These are phyloP conservation scores for Mycena indigotica DNA, from an alignment of 768 basidiomycete genomes.

Conservation along the genomic window DNA sequence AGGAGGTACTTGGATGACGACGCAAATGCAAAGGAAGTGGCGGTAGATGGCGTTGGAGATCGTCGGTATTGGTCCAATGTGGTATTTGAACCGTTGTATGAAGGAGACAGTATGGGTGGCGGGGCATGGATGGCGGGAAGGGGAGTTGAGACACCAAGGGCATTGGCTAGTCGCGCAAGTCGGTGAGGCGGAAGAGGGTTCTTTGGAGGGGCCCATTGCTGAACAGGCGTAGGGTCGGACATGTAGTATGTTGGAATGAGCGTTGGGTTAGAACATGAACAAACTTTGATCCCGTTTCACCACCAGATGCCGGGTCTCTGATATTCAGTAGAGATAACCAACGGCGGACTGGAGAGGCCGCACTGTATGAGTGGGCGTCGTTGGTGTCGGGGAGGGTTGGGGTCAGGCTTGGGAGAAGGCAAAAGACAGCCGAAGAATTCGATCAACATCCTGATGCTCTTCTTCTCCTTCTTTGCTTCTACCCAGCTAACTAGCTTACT, in stretches of 20 bases:
- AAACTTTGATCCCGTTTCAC: not conserved
- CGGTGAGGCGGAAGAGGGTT: slow-evolving; percentile 74
- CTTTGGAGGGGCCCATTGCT: slow-evolving; percentile 66
- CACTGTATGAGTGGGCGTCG: not conserved
- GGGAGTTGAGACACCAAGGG: slow-evolving; percentile 78
- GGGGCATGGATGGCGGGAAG: slow-evolving; percentile 52
- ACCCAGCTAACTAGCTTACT: too few species aligned
- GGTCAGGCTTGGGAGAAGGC: not conserved
- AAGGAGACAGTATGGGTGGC: slow-evolving; percentile 36
- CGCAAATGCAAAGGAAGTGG: slow-evolving; percentile 44
- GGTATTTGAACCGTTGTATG: slow-evolving; percentile 36
- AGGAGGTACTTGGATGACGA: slow-evolving; percentile 70
- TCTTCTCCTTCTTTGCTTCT: not conserved
- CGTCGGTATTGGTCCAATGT: slow-evolving; percentile 44
- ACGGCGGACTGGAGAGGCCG: too few species aligned
- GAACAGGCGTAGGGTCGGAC: slow-evolving; percentile 37
- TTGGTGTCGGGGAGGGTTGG: not conserved
- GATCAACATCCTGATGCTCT: not conserved
- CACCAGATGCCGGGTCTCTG: not conserved
- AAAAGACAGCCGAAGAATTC: not conserved
- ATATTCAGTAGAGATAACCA: too few species aligned
- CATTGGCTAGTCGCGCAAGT: slow-evolving; percentile 82
- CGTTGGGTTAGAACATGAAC: slow-evolving; percentile 23
- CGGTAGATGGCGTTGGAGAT: slow-evolving; percentile 54
- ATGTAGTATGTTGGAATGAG: slow-evolving; percentile 39